Percentiles rank a stretch among this genome's conserved stretches.
phyloP scores from a whole-genome alignment of 2,329 filamentous ascomycete species.

The Cucurbitaria berberidis region DNA sequence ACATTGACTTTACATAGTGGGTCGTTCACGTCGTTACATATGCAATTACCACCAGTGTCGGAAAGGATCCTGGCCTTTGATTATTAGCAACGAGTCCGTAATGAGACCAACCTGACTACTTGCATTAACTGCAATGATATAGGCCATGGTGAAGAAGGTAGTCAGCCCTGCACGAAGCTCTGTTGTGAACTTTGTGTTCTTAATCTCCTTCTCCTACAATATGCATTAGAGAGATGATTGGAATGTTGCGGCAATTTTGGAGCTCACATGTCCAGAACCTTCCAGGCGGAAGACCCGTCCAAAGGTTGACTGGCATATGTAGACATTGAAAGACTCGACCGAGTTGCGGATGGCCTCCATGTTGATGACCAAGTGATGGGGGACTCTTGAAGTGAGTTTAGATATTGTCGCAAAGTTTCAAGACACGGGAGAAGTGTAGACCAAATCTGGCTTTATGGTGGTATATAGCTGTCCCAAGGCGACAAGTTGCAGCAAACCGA shows the following conservation, averaged over 20 bases:
- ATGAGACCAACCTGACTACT: background rate
- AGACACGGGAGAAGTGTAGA: background rate
- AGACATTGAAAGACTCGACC: conserved; percentile 30
- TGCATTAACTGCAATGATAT: conserved; percentile 43
- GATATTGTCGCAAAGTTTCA: conserved; percentile 1
- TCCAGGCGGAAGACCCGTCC: conserved; percentile 72
- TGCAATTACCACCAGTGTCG: conserved; percentile 76
- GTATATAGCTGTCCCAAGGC: conserved; percentile 14
- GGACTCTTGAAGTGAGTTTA: background rate
- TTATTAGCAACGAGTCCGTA: conserved; percentile 12
- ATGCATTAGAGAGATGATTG: conserved; percentile 10
- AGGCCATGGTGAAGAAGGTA: conserved; percentile 62
- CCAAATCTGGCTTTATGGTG: background rate
- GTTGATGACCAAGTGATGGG: conserved; percentile 8
- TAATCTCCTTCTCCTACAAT: conserved; percentile 69
- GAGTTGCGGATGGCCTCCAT: conserved; percentile 33
- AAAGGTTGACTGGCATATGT: conserved; percentile 43
- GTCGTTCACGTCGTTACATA: conserved; percentile 60
- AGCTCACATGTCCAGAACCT: conserved; percentile 78
- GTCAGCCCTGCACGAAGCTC: conserved; percentile 83
- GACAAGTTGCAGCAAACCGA: conserved; percentile 20
- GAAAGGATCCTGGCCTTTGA: conserved; percentile 46
- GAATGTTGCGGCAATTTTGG: background rate
- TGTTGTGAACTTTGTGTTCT: conserved; percentile 79
- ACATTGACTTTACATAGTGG: conserved; percentile 62